Evolutionary conservation across 768 basidiomycete genomes (phyloP).

Genomic region (Pulveroboletus sp.): DNA sequence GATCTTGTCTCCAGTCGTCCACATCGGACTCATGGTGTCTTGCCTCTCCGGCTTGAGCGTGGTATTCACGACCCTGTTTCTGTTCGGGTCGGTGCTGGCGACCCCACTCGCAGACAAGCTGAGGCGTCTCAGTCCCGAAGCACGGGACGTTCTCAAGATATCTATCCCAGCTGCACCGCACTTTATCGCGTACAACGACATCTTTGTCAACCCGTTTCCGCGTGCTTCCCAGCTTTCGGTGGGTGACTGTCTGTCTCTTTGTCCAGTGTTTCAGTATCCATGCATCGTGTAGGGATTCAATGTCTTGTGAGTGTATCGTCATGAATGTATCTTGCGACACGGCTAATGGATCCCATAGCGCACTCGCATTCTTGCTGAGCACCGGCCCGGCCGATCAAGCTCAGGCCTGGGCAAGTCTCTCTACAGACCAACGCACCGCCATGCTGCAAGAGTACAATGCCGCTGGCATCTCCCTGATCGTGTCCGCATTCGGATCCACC

Average conservation of each 20-base stretch:
- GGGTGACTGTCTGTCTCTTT: neutral
- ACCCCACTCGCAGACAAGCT: neutral
- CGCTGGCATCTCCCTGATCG: constrained; percentile 53
- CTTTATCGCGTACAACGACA: neutral
- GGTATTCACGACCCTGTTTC: neutral
- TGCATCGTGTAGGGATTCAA: constrained; percentile 23
- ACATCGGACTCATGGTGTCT: neutral
- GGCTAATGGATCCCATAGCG: neutral
- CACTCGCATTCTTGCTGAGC: neutral
- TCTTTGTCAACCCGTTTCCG: neutral
- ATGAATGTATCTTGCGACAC: constrained; percentile 10
- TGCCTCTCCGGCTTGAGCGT: neutral
- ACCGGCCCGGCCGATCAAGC: neutral
- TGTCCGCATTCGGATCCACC: constrained; percentile 46
- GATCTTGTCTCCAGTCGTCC: neutral
- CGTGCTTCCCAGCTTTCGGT: neutral
- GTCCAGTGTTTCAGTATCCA: too few relatives aligned
- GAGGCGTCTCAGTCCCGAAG: neutral
- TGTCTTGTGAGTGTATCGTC: constrained; percentile 21
- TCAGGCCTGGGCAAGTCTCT: constrained; percentile 34
- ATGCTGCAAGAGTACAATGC: constrained; percentile 45
- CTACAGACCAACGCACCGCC: constrained; percentile 33
- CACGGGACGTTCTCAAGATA: neutral
- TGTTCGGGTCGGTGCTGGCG: neutral
- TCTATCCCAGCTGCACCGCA: neutral